Percentiles rank a stretch among this genome's conserved stretches.
These are phyloP conservation scores for Colletotrichum spaethianum DNA, from an alignment of 2,329 filamentous ascomycete species.

Conservation along the genomic window DNA sequence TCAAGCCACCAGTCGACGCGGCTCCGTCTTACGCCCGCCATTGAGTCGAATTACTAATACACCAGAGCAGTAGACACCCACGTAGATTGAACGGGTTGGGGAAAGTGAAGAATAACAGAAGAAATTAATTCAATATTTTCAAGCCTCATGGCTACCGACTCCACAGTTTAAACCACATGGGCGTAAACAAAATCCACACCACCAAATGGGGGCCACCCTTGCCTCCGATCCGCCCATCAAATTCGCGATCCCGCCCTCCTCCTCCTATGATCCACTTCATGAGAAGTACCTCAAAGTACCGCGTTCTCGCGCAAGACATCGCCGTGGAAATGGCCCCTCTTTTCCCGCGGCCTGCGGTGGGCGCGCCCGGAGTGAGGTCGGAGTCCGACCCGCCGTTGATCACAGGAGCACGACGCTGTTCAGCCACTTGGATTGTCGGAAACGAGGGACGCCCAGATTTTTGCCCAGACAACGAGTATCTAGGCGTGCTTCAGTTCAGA, in stretches of 20 bases:
- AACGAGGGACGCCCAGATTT: not conserved
- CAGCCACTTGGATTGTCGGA: not conserved
- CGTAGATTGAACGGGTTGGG: not conserved
- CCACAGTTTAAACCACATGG: slow-evolving; percentile 1
- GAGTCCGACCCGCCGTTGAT: slow-evolving; percentile 32
- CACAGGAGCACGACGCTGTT: slow-evolving; percentile 2
- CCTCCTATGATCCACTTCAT: not conserved
- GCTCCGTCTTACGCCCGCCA: not conserved
- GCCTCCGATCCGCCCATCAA: slow-evolving; percentile 33
- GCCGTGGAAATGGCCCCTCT: not conserved
- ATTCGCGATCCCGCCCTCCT: slow-evolving; percentile 26
- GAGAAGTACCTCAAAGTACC: slow-evolving; percentile 1
- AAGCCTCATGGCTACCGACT: not conserved
- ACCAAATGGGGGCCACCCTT: slow-evolving; percentile 13
- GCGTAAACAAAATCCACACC: not conserved
- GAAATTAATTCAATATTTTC: too few species aligned
- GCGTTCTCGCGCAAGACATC: not conserved
- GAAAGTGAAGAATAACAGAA: too few species aligned
- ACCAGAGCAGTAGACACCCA: not conserved
- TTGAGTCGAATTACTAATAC: not conserved
- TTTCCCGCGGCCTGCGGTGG: slow-evolving; percentile 23
- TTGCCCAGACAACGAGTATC: not conserved
- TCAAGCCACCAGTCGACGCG: not conserved
- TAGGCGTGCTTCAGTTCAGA: too few species aligned
- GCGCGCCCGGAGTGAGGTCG: slow-evolving; percentile 16